A percentile compares a stretch with the other conserved stretches of the same genome.
Evolutionary conservation across 2,329 filamentous ascomycete species (phyloP).

Genomic region (Fusarium sp.): DNA sequence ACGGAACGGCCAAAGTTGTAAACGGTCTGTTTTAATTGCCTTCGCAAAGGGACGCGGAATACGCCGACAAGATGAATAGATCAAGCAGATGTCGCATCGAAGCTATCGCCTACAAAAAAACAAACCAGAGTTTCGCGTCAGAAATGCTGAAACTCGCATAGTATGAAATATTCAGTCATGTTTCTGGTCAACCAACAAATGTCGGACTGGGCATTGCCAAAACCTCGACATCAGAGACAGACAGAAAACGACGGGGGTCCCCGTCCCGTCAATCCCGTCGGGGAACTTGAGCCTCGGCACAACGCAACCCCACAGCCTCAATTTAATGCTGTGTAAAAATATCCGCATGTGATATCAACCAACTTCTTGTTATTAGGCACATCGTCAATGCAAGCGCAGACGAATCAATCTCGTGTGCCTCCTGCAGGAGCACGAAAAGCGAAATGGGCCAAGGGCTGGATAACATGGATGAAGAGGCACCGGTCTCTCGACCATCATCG

Average conservation of each 20-base stretch:
- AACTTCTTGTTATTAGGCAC: conserved; percentile 27
- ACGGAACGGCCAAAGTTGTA: conserved; percentile 2
- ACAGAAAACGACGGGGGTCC: conserved; percentile 3
- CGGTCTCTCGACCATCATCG: conserved; percentile 11
- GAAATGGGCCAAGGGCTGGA: conserved; percentile 31
- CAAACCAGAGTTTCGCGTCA: conserved; percentile 5
- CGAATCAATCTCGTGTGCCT: conserved; percentile 29
- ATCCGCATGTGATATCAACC: conserved; percentile 38
- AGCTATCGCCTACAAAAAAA: conserved; percentile 3
- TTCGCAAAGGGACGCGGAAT: conserved; percentile 10
- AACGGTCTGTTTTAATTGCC: conserved; percentile 25
- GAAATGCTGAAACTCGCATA: conserved; percentile 30
- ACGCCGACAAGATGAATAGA: conserved; percentile 13
- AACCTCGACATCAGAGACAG: not conserved
- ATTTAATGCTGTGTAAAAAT: conserved; percentile 6
- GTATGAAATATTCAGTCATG: conserved; percentile 30
- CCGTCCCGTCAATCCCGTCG: conserved; percentile 10
- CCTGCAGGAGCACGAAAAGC: conserved; percentile 31
- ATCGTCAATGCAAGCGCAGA: conserved; percentile 29
- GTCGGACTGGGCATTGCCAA: conserved; percentile 27
- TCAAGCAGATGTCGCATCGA: conserved; percentile 13
- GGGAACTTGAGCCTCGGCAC: conserved; percentile 33
- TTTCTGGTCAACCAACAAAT: conserved; percentile 12
- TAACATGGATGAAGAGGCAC: conserved; percentile 21
- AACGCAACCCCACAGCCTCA: conserved; percentile 25